Base-by-base conservation (phyloP, 371 early-diverging fungal genomes). In the Mortierella sp. region DNA sequence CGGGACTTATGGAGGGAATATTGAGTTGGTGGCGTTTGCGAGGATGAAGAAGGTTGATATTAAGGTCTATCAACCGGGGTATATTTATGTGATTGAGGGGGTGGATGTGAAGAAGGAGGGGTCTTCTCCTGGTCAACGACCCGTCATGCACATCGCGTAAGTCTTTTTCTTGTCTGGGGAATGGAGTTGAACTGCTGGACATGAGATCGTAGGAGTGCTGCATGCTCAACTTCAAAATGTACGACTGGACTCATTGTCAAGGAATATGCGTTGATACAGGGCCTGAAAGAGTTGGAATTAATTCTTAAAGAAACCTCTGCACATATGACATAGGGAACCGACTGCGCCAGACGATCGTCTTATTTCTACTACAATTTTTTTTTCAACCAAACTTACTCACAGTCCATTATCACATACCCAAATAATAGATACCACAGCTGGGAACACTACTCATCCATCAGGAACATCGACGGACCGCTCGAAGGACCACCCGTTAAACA, bases 11-110 rank as follows among this genome's bases (percentile, higher is more conserved):
- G 97, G 96, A 29, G 96, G 96, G 18, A 96, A 97, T 81, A 89
- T 96, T 88, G 97, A 97, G 86, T 77, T 97, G 32, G 97, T 94
- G 1, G 97, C 95, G 0, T 96, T 95, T 90, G 95, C 97, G 5
- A 90, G 94, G 38, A 76, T 92, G 65, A 89, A 90, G 68, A 73
- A 82, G 2, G 91, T 95, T 16, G 93, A 95, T 80, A 94, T 97
- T 75, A 92, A 92, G 78, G 94, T 97, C 4, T 96, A 97, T 82
- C 97, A 97, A 76, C 89, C 92, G 2, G 96, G 96, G 5, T 87
- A 92, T 73, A 93, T 95, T 38, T 97, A 93, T 92, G 89, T 95
- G 38, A 94, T 96, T 55, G 89, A 90, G 73, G 95, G 93, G 0
- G 83, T 84, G 0, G 89, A 89, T 71, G 82, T 76, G 12, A 87